These are phyloP conservation scores for Poteriospumella lacustris DNA, from an alignment of 108 stramenopile species.

Conservation along the genomic window DNA sequence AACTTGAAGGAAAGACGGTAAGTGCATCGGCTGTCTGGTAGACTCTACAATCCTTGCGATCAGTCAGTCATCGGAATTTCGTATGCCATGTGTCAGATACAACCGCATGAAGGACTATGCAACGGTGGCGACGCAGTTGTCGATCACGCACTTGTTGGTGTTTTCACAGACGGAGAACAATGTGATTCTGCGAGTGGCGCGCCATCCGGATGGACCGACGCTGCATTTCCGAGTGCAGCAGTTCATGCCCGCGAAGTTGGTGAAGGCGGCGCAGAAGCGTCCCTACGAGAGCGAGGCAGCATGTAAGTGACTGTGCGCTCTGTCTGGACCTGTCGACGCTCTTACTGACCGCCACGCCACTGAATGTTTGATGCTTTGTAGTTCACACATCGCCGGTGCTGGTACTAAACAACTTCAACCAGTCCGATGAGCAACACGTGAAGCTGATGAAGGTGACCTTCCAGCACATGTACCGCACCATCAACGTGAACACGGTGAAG, in stretches of 20 bases:
- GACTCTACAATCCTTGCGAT: too few species aligned
- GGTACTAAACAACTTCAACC: slow-evolving; percentile 97
- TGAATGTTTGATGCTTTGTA: not conserved
- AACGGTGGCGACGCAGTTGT: slow-evolving; percentile 68
- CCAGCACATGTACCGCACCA: slow-evolving; percentile 97
- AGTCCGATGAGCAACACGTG: slow-evolving; percentile 68
- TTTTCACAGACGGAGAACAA: slow-evolving; percentile 75
- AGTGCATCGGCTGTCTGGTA: not conserved
- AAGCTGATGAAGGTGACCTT: slow-evolving; percentile 93
- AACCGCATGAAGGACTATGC: slow-evolving; percentile 54
- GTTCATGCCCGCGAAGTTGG: slow-evolving; percentile 72
- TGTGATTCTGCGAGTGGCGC: slow-evolving; percentile 71
- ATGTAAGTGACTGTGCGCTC: slow-evolving; percentile 41
- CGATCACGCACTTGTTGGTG: slow-evolving; percentile 83
- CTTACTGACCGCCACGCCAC: not conserved
- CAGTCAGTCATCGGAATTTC: too few species aligned
- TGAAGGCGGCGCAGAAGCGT: slow-evolving; percentile 70
- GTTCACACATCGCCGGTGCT: slow-evolving; percentile 68
- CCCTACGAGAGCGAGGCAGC: slow-evolving; percentile 67
- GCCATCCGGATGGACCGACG: slow-evolving; percentile 88
- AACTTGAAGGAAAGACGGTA: slow-evolving; percentile 78
- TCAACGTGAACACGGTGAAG: slow-evolving; percentile 86
- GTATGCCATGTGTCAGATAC: not conserved
- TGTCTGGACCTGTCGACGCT: too few species aligned
- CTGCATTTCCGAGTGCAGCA: slow-evolving; percentile 79